Evolutionary conservation across 495 filamentous ascomycete genomes (phyloP), one percentile per base, ranked within the genome.

Genomic region (Penicillium silybi): DNA sequence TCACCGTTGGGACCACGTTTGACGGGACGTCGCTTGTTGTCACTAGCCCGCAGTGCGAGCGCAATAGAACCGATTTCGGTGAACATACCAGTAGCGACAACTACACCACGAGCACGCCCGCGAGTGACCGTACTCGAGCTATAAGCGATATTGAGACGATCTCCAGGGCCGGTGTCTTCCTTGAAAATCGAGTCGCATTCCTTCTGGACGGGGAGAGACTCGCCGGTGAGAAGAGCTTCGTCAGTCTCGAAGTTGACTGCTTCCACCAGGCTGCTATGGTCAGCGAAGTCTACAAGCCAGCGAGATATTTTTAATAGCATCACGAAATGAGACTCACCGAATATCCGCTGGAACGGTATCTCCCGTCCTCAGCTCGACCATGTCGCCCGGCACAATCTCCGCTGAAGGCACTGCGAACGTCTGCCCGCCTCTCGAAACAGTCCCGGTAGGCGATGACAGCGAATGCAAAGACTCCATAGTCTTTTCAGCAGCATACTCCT

Each of bases 101-200:
- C 85, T 3, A 81, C 84, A 2, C 87, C 87, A 41, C 87, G 88
- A 67, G 90, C 89, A 56, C 87, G 86, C 48, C 92, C 89, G 57
- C 87, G 87, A 13, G 83, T 81, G 29, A 88, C 90, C 11, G 89
- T 92, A 46, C 90, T 81, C 52, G 92, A 54, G 25, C 50, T 54
- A 20, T 54, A 58, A 16, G 56, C 51, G 2, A 58, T 58, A 11
- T 58, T 92, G 56, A 80, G 80, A 22, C 85, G 68, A 48, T 74
- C 78, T 42, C 86, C 81, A 42, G 83, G 74, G 35, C 82, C 79
- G 58, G 87, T 82, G 52, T 92, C 87, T 2, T 84, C 85, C 26
- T 77, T 71, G 56, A 78, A 90, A n/a, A 88, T 87, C n/a, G 87
- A 85, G 44, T 90, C 85, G 76, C 54, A 37, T 70, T 68, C 64